Evolutionary conservation across 768 basidiomycete genomes (phyloP), one percentile per base, ranked within the genome.

Genomic region (Vishniacozyma victoriae): DNA sequence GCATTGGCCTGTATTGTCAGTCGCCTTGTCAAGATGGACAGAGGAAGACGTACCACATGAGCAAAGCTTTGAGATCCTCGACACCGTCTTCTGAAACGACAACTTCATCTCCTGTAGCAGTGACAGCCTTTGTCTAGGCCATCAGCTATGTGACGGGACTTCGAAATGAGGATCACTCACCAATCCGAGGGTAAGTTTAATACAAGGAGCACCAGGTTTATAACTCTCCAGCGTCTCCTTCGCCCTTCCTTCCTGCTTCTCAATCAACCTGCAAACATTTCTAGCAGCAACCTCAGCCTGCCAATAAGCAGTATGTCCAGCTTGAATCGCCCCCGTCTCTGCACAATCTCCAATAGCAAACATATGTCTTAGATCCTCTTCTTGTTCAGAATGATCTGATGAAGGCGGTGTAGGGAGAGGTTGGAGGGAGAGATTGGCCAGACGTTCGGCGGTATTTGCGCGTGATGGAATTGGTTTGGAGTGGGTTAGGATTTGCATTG

Each of bases 301-400:
- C 39, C 61, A 69, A 40, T 64, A 72, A 2, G 69, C 72, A 9
- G 69, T 70, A 52, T 70, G 71, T n/a, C 72, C 72, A 19, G 72
- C 72, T 52, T 70, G 64, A 45, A 73, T 70, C 13, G 67, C 64
- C 6, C 55, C 64, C 4, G 67, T 66, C 31, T 70, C 62, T 1
- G 69, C 67, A 36, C 70, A 71, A 48, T 73, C 72, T 14, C 72
- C 72, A 41, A 67, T 55, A 6, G 72, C 70, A 40, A 69, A 73
- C 29, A 70, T 54, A 44, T 67, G 59, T 13, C 57, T 45, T 46
- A 62, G 22, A 18, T 55, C 45, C 31, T 41, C n/a, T 11, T 37
- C 16, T 11, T 27, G 36, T 15, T 52, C 49, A 27, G 24, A 22
- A 33, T 45, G 24, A 26, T 36, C 5, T 14, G n/a, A 2, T 23